A percentile compares a stretch with the other conserved stretches of the same genome.
These are phyloP conservation scores for Phytophthora citricola DNA, from an alignment of 352 stramenopile genomes.

Conservation along the genomic window DNA sequence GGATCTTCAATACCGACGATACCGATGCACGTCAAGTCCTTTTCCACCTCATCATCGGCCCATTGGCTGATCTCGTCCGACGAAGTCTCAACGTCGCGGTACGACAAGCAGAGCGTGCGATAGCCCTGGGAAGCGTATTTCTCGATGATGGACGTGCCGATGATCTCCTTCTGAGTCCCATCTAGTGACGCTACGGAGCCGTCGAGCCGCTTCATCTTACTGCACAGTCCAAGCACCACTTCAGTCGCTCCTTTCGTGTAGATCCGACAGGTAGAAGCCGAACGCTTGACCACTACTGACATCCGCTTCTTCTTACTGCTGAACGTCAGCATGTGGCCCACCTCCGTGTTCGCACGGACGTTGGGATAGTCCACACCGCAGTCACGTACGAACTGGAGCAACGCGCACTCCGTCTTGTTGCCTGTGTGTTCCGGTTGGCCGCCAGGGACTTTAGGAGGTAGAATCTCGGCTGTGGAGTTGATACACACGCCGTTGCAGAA, in stretches of 20 bases:
- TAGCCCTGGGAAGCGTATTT: constrained; percentile 85
- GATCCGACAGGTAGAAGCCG: constrained; percentile 56
- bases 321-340: constrained; percentile 86
- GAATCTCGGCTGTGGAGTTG: constrained; percentile 81
- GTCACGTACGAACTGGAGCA: constrained; percentile 78
- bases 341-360: constrained; percentile 55
- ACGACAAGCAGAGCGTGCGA: constrained; percentile 87
- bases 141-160: constrained; percentile 70
- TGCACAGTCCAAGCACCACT: constrained; percentile 76
- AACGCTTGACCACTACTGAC: constrained; percentile 72
- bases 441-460: constrained; percentile 53
- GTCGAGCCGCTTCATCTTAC: constrained; percentile 70
- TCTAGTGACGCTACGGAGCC: constrained; percentile 62
- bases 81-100: constrained; percentile 77
- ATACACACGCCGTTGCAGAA: constrained; percentile 74
- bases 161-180: constrained; percentile 64
- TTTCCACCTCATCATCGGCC: constrained; percentile 84
- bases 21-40: constrained; percentile 85
- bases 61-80: constrained; percentile 73
- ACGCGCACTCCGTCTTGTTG: constrained; percentile 84
- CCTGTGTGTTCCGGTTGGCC: constrained; percentile 77
- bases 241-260: constrained; percentile 84
- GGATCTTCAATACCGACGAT: constrained; percentile 96
- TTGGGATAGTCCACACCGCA: constrained; percentile 69
- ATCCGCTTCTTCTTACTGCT: constrained; percentile 86